Evolutionary conservation across 805 yeast genomes (phyloP), one percentile per base, ranked within the genome.

Genomic region (Cephaloascus fragrans): DNA sequence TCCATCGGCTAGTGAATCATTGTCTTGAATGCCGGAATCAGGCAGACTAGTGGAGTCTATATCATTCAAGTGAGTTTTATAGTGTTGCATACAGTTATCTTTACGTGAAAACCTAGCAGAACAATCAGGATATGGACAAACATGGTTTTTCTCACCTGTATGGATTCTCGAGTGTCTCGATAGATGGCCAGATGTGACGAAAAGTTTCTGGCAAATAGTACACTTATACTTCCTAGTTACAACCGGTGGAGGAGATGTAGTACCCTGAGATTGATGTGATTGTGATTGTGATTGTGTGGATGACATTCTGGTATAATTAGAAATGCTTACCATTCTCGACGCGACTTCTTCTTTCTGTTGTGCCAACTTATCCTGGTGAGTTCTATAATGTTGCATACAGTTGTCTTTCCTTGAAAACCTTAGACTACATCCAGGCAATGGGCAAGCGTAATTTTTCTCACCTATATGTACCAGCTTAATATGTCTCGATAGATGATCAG

Each of bases 1-100:
- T 12, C 28, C 28, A n/a, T n/a, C n/a, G n/a, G n/a, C n/a, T n/a
- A n/a, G n/a, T n/a, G n/a, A n/a, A n/a, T n/a, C n/a, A n/a, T n/a
- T n/a, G n/a, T n/a, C n/a, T n/a, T n/a, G n/a, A n/a, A n/a, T n/a
- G n/a, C n/a, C n/a, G n/a, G n/a, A n/a, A n/a, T n/a, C n/a, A n/a
- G n/a, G n/a, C n/a, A n/a, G n/a, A n/a, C n/a, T n/a, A n/a, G n/a
- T n/a, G n/a, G n/a, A n/a, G n/a, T n/a, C n/a, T n/a, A n/a, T n/a
- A 8, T 6, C 69, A 39, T 65, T 66, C 19, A 61, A 55, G 56
- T 88, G 96, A 2, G 95, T 87, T 55, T 87, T 77, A 56, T 73
- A 85, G 53, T 88, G 96, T 55, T 88, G 96, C 80, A 84, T 83
- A 59, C 96, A 88, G 57, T 88, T 88, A 57, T 88, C 96, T 55